Evolutionary conservation across 768 basidiomycete species (phyloP).

Genomic region (Auricularia sp.): DNA sequence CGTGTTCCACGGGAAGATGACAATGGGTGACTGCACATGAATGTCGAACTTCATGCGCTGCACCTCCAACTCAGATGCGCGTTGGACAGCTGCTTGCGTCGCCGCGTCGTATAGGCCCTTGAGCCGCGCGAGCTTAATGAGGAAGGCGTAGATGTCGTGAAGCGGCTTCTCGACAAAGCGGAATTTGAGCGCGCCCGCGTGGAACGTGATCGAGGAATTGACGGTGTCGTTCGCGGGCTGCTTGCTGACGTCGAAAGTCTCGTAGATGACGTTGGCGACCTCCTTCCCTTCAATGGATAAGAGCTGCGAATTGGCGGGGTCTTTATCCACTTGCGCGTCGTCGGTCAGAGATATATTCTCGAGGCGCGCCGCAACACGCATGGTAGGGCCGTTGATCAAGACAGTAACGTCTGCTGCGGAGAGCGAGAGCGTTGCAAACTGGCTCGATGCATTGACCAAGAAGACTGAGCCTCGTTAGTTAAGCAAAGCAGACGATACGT

Average conservation of each 20-base stretch:
- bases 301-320: conserved; percentile 69
- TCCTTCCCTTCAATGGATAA: conserved; percentile 91
- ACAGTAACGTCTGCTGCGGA: conserved; percentile 84
- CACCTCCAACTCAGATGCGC: conserved; percentile 76
- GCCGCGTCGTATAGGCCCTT: conserved; percentile 94
- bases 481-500: conserved; percentile 1
- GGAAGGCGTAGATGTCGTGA: conserved; percentile 75
- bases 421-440: conserved; percentile 76
- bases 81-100: conserved; percentile 83
- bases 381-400: conserved; percentile 55
- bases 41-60: conserved; percentile 81
- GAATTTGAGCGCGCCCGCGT: conserved; percentile 82
- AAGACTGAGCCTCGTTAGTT: conserved; percentile 39
- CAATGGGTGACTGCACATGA: conserved; percentile 84
- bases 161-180: conserved; percentile 86
- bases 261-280: conserved; percentile 88
- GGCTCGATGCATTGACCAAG: conserved; percentile 58
- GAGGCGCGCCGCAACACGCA: conserved; percentile 70
- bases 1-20: conserved; percentile 72
- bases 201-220: conserved; percentile 71
- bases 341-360: conserved; percentile 79
- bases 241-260: conserved; percentile 72
- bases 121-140: conserved; percentile 76
- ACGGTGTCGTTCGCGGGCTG: conserved; percentile 60
- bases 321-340: conserved; percentile 42